Percentiles rank a stretch among this genome's conserved stretches.
Conservation (phyloP, 306 rosid species). For the Cajanus cajan region DNA sequence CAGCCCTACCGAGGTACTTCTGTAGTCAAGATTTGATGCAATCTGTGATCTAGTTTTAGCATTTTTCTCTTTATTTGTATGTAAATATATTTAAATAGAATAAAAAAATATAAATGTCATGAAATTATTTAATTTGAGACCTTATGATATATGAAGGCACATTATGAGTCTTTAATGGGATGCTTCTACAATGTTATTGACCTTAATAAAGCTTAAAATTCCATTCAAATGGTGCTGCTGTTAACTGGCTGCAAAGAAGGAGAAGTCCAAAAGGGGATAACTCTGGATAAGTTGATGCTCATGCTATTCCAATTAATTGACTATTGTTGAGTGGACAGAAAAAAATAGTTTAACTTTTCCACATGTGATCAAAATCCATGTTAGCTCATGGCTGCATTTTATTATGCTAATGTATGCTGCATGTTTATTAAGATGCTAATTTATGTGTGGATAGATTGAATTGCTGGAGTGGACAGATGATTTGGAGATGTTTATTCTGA, state of each 20-base stretch:
- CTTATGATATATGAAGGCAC: neutral
- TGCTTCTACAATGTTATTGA: neutral
- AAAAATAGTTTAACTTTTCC: neutral
- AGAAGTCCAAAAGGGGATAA: neutral
- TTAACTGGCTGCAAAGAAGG: neutral
- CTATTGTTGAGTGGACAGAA: neutral
- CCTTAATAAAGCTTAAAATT: slow-evolving; percentile 4
- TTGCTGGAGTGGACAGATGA: slow-evolving; percentile 94
- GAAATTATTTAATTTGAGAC: slow-evolving; percentile 9
- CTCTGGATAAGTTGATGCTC: neutral
- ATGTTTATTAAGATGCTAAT: slow-evolving; percentile 26
- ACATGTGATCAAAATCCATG: neutral
- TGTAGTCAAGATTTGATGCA: slow-evolving; percentile 6
- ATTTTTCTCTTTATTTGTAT: neutral
- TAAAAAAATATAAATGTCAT: neutral
- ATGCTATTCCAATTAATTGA: neutral
- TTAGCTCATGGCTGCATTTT: neutral
- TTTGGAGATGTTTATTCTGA: slow-evolving; percentile 68
- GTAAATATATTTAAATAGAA: neutral
- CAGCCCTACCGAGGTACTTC: slow-evolving; percentile 67
- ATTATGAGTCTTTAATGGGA: slow-evolving; percentile 5
- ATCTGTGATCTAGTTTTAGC: slow-evolving; percentile 1
- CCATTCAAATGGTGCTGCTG: neutral
- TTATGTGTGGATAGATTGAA: slow-evolving; percentile 44
- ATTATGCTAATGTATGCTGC: neutral